These are phyloP conservation scores for Mortierella hygrophila DNA, from an alignment of 192 early-diverging fungal genomes.

Conservation along the genomic window DNA sequence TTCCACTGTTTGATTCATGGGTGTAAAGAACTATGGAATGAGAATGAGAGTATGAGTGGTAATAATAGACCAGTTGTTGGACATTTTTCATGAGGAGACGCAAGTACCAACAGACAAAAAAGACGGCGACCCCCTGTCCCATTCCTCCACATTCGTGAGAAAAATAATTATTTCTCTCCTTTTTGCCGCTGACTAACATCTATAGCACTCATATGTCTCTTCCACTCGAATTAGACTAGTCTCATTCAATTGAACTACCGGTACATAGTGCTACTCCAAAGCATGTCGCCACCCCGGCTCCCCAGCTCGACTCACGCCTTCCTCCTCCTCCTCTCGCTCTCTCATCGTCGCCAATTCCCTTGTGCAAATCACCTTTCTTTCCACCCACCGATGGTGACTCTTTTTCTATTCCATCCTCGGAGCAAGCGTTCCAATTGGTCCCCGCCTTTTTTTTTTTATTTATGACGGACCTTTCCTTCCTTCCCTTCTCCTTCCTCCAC, in stretches of 20 bases:
- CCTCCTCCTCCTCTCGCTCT: neutral
- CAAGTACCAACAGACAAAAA: neutral
- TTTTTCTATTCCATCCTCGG: neutral
- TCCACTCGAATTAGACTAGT: neutral
- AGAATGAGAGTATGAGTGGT: neutral
- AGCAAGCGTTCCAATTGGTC: neutral
- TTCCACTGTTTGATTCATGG: neutral
- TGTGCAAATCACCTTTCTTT: neutral
- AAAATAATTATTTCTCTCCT: neutral
- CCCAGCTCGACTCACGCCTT: neutral
- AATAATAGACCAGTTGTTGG: neutral
- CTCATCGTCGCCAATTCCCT: neutral
- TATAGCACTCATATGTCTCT: neutral
- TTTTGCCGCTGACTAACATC: neutral
- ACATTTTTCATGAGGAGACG: neutral
- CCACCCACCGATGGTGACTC: neutral
- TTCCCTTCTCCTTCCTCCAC: neutral
- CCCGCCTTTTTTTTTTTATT: neutral
- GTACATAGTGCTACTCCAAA: neutral
- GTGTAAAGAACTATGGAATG: neutral
- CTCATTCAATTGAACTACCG: neutral
- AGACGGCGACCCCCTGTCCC: neutral
- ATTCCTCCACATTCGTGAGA: neutral
- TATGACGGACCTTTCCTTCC: neutral
- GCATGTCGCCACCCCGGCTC: neutral